Evolutionary conservation across 116 monocot genomes (phyloP).

Genomic region (Cymodocea nodosa): DNA sequence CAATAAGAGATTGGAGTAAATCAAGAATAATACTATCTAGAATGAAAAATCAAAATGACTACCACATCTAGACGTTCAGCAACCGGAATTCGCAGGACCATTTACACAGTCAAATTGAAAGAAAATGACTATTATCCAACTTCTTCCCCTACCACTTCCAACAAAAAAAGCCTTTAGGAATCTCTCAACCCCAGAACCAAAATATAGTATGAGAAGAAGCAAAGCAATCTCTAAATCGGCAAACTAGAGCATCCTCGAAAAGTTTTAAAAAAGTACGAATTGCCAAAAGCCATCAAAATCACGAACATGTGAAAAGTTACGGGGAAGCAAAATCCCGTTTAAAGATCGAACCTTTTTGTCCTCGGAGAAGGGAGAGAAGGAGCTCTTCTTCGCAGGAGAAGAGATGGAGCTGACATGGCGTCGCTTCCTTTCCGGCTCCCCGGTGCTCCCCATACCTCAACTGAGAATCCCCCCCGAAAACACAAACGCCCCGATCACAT

Average conservation of each 20-base stretch:
- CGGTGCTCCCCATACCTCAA: constrained; percentile 11
- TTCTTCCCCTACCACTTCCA: too few relatives aligned
- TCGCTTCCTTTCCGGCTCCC: constrained; percentile 18
- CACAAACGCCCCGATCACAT: not conserved
- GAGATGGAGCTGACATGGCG: constrained; percentile 19
- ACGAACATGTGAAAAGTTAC: not conserved
- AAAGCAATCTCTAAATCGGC: not conserved
- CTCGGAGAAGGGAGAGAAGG: constrained; percentile 10
- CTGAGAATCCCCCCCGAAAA: not conserved
- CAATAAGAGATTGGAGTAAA: too few relatives aligned
- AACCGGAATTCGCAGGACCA: too few relatives aligned
- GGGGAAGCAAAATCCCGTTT: not conserved
- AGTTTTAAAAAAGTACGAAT: not conserved
- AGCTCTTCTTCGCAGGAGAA: constrained; percentile 13
- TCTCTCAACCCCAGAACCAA: not conserved
- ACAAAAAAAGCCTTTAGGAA: not conserved
- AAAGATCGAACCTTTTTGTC: constrained; percentile 20
- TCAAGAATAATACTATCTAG: too few relatives aligned
- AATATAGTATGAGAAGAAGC: not conserved
- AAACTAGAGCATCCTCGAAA: not conserved
- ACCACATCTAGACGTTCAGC: too few relatives aligned
- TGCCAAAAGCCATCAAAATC: constrained; percentile 1
- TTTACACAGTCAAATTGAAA: not conserved
- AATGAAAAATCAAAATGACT: too few relatives aligned
- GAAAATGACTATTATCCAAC: not conserved